Percentiles rank a stretch among this genome's conserved stretches.
These are phyloP conservation scores for Dioscorea cayenensis DNA, from an alignment of 116 monocot genomes.

Conservation along the genomic window DNA sequence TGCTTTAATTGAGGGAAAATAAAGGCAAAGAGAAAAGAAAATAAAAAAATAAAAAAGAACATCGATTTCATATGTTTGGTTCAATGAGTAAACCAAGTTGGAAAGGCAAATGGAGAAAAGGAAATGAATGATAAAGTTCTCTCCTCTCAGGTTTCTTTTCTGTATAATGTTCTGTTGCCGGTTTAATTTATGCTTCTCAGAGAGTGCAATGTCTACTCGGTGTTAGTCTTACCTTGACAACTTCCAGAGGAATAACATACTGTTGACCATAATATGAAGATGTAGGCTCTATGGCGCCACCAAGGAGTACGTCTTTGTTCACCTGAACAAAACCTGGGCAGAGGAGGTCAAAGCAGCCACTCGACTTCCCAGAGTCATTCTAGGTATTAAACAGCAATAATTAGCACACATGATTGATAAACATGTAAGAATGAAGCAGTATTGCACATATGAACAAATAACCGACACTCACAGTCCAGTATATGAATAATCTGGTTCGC, in stretches of 20 bases:
- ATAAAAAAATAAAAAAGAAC: too few relatives aligned
- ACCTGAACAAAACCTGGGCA: slow-evolving; percentile 38
- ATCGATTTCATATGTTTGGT: too few relatives aligned
- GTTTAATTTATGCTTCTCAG: too few relatives aligned
- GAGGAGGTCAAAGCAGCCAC: slow-evolving; percentile 26
- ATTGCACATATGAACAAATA: not conserved
- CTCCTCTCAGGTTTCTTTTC: too few relatives aligned
- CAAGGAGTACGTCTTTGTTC: slow-evolving; percentile 7
- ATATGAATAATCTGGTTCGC: slow-evolving; percentile 16
- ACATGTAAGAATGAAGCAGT: too few relatives aligned
- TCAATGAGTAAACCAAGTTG: too few relatives aligned
- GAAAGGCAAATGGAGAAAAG: too few relatives aligned
- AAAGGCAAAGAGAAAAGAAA: too few relatives aligned
- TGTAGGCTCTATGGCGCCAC: slow-evolving; percentile 1
- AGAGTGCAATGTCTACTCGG: too few relatives aligned
- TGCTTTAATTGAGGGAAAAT: too few relatives aligned
- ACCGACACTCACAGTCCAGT: slow-evolving; percentile 26
- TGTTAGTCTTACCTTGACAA: not conserved
- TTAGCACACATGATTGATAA: not conserved
- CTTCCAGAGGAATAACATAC: slow-evolving; percentile 4
- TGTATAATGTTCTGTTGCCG: too few relatives aligned
- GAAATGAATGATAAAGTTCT: too few relatives aligned
- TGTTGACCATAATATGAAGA: slow-evolving; percentile 1
- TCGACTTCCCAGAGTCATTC: slow-evolving; percentile 11
- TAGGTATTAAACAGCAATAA: not conserved